A percentile compares a stretch with the other conserved stretches of the same genome.
Conservation (phyloP, 2,329 filamentous ascomycete species). For the Talaromyces sp. region DNA sequence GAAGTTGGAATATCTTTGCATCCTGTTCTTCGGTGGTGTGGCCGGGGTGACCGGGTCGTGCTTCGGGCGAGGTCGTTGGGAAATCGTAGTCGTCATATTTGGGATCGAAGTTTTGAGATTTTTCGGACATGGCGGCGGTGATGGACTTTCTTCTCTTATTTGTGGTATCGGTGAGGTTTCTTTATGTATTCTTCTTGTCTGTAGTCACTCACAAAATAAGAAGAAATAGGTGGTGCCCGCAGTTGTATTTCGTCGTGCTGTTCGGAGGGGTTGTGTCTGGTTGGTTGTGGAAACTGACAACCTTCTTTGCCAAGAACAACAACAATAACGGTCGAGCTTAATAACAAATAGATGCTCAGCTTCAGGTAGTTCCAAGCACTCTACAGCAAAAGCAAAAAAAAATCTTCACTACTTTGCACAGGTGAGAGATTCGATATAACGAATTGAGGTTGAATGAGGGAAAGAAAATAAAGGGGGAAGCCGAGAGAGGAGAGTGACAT, state of each 20-base stretch:
- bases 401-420: too few relatives aligned
- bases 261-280: not conserved
- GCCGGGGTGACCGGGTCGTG: slow-evolving; percentile 76
- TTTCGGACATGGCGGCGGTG: slow-evolving; percentile 13
- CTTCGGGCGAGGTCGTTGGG: slow-evolving; percentile 70
- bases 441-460: not conserved
- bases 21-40: slow-evolving; percentile 83
- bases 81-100: slow-evolving; percentile 98
- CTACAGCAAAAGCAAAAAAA: not conserved
- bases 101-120: slow-evolving; percentile 56
- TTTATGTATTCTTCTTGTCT: not conserved
- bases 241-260: not conserved
- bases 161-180: not conserved
- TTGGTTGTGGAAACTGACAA: not conserved
- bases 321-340: not conserved
- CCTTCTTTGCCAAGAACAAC: slow-evolving; percentile 5
- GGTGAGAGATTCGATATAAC: not conserved
- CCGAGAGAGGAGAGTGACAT: not conserved
- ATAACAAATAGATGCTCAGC: not conserved
- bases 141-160: not conserved
- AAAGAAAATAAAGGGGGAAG: not conserved
- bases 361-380: not conserved
- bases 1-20: slow-evolving; percentile 82
- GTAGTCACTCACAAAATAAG: not conserved
- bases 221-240: not conserved